Base-by-base conservation (phyloP, 306 rosid species). In the Citrullus mucosospermus region DNA sequence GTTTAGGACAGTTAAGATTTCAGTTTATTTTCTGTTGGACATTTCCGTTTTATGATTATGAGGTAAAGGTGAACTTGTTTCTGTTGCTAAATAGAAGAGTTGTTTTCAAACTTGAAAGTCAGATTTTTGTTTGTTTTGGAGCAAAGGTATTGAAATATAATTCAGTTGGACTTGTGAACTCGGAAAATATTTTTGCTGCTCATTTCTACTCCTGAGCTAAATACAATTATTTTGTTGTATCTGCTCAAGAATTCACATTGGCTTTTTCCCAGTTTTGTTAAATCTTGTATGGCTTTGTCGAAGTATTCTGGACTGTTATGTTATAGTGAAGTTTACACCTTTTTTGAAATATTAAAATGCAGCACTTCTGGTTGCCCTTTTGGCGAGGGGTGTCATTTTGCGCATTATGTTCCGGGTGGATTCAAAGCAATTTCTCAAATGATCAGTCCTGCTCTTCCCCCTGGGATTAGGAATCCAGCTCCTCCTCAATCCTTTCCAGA, bases 351-450 rank as follows among this genome's bases (percentile, higher is more conserved):
- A 50, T 28, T 25, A 61, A 50, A 73, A 51, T 85, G 89, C 95
- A 91, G 98, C 84, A 91, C 98, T 74, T 91, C 98, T 75, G 98
- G 98, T 48, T 93, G 98, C 84, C 98, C 96, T 71, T 93, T 91
- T 85, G 98, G 98, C 18, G 98, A 93, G 83, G 94, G 89, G 57
- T 93, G 97, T 53, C 96, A 93, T 78, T 91, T 93, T 81, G 78
- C 86, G 85, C 97, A 93, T 79, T 88, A 88, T 61, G 96, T 93
- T 81, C 98, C 96, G 17, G 98, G 98, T 18, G 98, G 98, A 58
- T 34, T 87, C 83, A 91, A 93, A 85, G 83, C 89, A 13, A 91
- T 85, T 56, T 88, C 93, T 82, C 98, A 93, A 82, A 80, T 88
- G 89, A 84, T 86, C 75, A 84, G 82, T 82, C 83, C 81, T 43